These are phyloP conservation scores for Podaxis mareebaensis DNA, from an alignment of 768 basidiomycete genomes.

Conservation along the genomic window DNA sequence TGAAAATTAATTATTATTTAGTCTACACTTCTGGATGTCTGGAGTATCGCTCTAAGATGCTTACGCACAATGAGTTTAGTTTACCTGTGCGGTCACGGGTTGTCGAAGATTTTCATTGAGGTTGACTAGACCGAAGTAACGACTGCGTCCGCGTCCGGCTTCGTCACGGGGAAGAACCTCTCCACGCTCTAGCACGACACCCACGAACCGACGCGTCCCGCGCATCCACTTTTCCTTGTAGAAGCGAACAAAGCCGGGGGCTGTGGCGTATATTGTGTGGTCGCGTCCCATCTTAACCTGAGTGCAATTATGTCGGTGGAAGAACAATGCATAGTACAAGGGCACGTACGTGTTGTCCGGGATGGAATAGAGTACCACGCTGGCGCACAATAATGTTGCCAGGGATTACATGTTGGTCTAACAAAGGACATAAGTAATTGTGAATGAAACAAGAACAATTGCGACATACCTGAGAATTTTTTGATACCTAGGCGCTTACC, in stretches of 20 bases:
- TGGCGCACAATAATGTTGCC: slow-evolving; percentile 97
- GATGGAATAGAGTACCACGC: slow-evolving; percentile 89
- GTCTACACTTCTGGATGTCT: slow-evolving; percentile 6
- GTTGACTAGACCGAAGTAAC: slow-evolving; percentile 80
- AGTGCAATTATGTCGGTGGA: slow-evolving; percentile 6
- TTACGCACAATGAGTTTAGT: background rate
- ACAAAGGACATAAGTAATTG: slow-evolving; percentile 14
- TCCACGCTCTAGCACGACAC: slow-evolving; percentile 78
- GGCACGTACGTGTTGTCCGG: slow-evolving; percentile 83
- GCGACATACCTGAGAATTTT: slow-evolving; percentile 83
- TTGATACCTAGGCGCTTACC: slow-evolving; percentile 95
- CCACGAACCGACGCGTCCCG: slow-evolving; percentile 76
- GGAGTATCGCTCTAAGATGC: background rate
- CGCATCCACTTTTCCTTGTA: slow-evolving; percentile 82
- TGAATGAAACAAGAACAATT: slow-evolving; percentile 6
- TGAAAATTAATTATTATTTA: slow-evolving; percentile 12
- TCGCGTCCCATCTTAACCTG: slow-evolving; percentile 92
- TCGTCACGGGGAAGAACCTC: slow-evolving; percentile 89
- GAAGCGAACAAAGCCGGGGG: slow-evolving; percentile 92
- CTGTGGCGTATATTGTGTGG: slow-evolving; percentile 89
- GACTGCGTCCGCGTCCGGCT: slow-evolving; percentile 69
- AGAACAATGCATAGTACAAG: slow-evolving; percentile 5
- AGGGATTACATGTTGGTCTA: slow-evolving; percentile 89
- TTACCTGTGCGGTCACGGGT: background rate
- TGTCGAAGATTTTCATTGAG: slow-evolving; percentile 34